Percentiles rank a stretch among this genome's conserved stretches.
phyloP scores from a whole-genome alignment of 2,329 filamentous ascomycete species.

The Aspergillus sp. region DNA sequence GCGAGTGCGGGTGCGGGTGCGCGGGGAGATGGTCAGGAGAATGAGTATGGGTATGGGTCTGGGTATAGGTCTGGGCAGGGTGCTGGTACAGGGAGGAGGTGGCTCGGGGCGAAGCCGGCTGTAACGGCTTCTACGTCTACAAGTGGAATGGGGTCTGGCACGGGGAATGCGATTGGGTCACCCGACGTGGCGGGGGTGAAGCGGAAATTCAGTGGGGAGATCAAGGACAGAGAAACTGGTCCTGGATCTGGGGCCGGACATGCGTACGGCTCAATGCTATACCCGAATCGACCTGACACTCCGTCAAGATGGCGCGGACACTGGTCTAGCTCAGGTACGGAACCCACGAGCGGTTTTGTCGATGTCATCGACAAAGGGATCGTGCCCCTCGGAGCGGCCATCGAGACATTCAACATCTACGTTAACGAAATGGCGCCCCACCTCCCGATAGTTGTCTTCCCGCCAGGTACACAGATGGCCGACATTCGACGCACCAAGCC shows the following conservation, averaged over 20 bases:
- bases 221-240: slow-evolving; percentile 16
- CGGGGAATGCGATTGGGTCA: not conserved
- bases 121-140: not conserved
- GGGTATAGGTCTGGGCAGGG: not conserved
- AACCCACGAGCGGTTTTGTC: slow-evolving; percentile 14
- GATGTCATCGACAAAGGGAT: slow-evolving; percentile 45
- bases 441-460: slow-evolving; percentile 52
- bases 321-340: not conserved
- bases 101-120: slow-evolving; percentile 15
- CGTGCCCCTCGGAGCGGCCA: slow-evolving; percentile 44
- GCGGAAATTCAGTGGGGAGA: slow-evolving; percentile 22
- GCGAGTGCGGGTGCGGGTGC: not conserved
- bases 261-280: no score
- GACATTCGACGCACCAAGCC: slow-evolving; percentile 52
- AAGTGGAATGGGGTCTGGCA: not conserved
- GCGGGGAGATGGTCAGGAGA: slow-evolving; percentile 16
- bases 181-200: slow-evolving; percentile 19
- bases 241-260: slow-evolving; percentile 1
- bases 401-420: slow-evolving; percentile 51
- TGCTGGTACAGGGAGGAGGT: slow-evolving; percentile 21
- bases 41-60: slow-evolving; percentile 26
- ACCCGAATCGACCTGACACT: not conserved
- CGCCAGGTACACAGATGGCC: slow-evolving; percentile 45
- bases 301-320: not conserved
- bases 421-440: slow-evolving; percentile 46